These are phyloP conservation scores for Dioscorea alata DNA, from an alignment of 106 monocot genomes.

Conservation along the genomic window DNA sequence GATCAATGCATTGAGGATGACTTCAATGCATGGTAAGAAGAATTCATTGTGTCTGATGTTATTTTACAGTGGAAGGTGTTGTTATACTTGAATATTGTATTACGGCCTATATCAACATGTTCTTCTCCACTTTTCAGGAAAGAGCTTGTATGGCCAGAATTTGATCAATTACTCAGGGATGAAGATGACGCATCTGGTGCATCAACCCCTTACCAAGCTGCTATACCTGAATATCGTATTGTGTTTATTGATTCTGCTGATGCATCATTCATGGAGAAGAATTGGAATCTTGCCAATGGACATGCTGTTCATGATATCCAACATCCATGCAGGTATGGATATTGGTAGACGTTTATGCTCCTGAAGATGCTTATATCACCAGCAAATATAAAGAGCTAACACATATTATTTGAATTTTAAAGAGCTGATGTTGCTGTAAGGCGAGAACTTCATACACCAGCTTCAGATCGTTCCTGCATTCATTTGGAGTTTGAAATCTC, in stretches of 20 bases:
- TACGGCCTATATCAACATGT: no score
- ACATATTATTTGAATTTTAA: conserved; percentile 2
- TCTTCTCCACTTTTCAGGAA: conserved; percentile 25
- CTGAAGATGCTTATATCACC: no score
- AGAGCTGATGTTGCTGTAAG: conserved; percentile 82
- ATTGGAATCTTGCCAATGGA: conserved; percentile 49
- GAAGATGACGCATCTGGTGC: conserved; percentile 35
- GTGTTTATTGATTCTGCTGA: conserved; percentile 32
- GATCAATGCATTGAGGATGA: conserved; percentile 96
- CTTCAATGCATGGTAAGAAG: conserved; percentile 76
- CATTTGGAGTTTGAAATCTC: conserved; percentile 96
- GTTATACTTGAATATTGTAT: no score
- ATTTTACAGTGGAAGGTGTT: no score
- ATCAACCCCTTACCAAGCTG: conserved; percentile 48
- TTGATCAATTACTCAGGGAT: conserved; percentile 54
- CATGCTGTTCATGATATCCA: conserved; percentile 50
- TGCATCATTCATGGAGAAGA: conserved; percentile 22
- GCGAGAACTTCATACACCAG: conserved; percentile 79
- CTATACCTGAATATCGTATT: conserved; percentile 62
- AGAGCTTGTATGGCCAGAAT: conserved; percentile 65
- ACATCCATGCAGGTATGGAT: conserved; percentile 65
- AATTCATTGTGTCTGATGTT: background rate
- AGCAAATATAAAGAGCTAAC: no score
- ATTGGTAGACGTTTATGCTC: no score
- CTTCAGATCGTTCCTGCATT: conserved; percentile 91